Base-by-base conservation (phyloP, 805 yeast genomes). In the Metschnikowia orientalis region DNA sequence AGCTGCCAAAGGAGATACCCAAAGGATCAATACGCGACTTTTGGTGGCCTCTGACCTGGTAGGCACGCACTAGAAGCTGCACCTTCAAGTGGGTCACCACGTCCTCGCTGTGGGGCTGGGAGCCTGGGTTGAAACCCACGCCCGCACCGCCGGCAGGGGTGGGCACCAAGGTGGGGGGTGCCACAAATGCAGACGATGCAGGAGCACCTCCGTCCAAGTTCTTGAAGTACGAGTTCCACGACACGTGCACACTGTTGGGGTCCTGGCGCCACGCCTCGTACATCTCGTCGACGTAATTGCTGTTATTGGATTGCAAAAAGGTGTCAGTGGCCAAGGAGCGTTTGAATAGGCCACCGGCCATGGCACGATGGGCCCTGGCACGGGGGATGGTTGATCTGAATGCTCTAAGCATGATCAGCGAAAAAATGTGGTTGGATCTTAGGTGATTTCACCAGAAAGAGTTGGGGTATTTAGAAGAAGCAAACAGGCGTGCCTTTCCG, bases 31-130 rank as follows among this genome's bases (percentile, higher is more conserved):
- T 81, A 51, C 79, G 81, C 28, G 97, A 97, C 69, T 85, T 86
- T 61, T 81, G 83, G 63, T 92, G 99, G 48, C 98, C 99, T 64
- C 97, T 80, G 33, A 92, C 98, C 70, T 92, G 98, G 67, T 89
- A 92, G 18, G 98, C 98, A 63, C 99, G 84, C 44, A 94, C 97
- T 51, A 92, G 73, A 50, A 92, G 76, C 72, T 92, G 99, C 11
- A 88, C 94, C 63, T 92, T 92, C 71, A 92, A 76, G 61, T 92
- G 97, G 42, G 85, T 73, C 44, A 83, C 73, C 27, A 89, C 86
- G 45, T 80, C 86, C 53, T 78, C 76, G 44, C 67, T 59, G 40
- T 59, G 60, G 18, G 68, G 71, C 26, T 51, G 53, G 30, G 73
- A 71, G 17, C 74, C 75, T 19, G 79, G 84, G 29, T 77, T 67